A percentile compares a stretch with the other conserved stretches of the same genome.
These are phyloP conservation scores for Xerocomellus intermedius DNA, from an alignment of 768 basidiomycete species.

Conservation along the genomic window DNA sequence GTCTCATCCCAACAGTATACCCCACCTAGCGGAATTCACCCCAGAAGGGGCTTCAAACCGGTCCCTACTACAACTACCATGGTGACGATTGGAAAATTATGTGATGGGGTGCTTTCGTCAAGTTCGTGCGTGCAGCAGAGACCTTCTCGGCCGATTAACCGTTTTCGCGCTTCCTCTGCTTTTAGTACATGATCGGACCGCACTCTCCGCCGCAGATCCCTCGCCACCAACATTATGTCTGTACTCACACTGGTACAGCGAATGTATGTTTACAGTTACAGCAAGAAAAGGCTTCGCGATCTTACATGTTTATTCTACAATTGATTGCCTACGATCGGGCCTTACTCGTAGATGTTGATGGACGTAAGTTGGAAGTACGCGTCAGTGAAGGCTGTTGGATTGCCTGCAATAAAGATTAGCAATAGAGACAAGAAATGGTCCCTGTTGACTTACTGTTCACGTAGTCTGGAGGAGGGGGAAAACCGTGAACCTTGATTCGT, in stretches of 20 bases:
- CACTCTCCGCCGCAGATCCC: too few species aligned
- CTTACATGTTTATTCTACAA: neutral
- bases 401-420: conserved; percentile 19
- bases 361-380: conserved; percentile 43
- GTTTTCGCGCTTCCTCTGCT: too few species aligned
- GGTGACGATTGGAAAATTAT: too few species aligned
- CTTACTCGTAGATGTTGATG: conserved; percentile 37
- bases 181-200: too few species aligned
- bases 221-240: too few species aligned
- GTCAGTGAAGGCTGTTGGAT: conserved; percentile 40
- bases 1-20: too few species aligned
- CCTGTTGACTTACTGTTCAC: conserved; percentile 23
- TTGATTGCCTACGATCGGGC: neutral
- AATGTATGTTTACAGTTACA: neutral
- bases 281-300: neutral
- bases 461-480: conserved; percentile 18
- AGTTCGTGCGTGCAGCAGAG: too few species aligned
- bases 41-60: too few species aligned
- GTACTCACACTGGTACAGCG: neutral
- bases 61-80: too few species aligned
- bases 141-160: too few species aligned
- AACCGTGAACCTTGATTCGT: neutral
- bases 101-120: too few species aligned
- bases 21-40: too few species aligned
- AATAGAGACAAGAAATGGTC: neutral